Evolutionary conservation across 345 rosid species (phyloP).

Genomic region (Pistacia integerrima): DNA sequence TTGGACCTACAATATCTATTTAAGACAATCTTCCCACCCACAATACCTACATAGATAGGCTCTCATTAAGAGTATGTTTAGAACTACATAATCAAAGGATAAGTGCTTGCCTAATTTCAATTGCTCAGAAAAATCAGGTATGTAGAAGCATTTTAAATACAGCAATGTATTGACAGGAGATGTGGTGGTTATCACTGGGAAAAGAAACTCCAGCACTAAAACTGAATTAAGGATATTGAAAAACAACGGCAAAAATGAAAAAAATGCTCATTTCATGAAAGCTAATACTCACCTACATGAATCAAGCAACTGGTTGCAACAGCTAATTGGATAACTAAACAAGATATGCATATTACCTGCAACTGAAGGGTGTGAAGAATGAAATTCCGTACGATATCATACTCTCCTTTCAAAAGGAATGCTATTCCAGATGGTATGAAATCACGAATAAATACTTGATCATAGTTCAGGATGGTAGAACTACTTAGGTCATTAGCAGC

Average conservation of each 20-base stretch:
- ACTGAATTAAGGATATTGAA: neutral
- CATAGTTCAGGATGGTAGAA: conserved; percentile 68
- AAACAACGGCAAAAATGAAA: neutral
- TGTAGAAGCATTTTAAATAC: neutral
- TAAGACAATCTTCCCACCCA: too few relatives aligned
- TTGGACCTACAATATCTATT: too few relatives aligned
- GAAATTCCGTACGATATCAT: conserved; percentile 83
- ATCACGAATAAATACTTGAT: conserved; percentile 94
- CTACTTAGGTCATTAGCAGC: conserved; percentile 89
- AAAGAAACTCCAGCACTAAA: neutral
- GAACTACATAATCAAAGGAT: neutral
- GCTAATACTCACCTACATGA: neutral
- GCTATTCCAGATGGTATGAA: conserved; percentile 93
- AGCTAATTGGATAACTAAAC: conserved; percentile 3
- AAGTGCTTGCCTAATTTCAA: neutral
- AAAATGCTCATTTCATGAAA: neutral
- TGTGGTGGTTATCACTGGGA: neutral
- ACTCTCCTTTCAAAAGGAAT: conserved; percentile 92
- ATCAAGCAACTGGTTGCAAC: neutral
- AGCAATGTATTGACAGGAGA: neutral
- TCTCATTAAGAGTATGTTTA: neutral
- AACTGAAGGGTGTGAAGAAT: conserved; percentile 91
- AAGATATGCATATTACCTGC: conserved; percentile 56
- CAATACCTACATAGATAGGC: too few relatives aligned
- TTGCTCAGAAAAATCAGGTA: neutral